Evolutionary conservation across 1,284 basidiomycete species (phyloP).

Genomic region (Melampsora americana): DNA sequence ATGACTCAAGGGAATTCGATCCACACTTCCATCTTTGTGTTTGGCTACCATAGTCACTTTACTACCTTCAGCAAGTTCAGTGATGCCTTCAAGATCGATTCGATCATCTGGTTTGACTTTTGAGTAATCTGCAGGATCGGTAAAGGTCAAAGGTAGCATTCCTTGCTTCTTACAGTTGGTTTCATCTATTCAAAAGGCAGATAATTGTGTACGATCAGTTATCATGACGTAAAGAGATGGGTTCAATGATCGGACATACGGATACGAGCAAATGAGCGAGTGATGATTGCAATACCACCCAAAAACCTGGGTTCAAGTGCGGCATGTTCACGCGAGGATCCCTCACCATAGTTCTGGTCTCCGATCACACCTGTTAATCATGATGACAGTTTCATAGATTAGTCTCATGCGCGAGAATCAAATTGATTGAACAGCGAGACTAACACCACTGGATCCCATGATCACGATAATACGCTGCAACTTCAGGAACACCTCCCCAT

Average conservation of each 20-base stretch:
- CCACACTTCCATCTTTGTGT: conserved; percentile 74
- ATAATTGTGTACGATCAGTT: conserved; percentile 70
- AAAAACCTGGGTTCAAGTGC: conserved; percentile 39
- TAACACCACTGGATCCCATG: conserved; percentile 85
- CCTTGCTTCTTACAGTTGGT: conserved; percentile 97
- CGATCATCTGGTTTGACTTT: conserved; percentile 76
- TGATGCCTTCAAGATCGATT: conserved; percentile 77
- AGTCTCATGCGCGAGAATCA: neutral
- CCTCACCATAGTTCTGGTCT: conserved; percentile 97
- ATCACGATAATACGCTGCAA: conserved; percentile 83
- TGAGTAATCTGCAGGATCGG: conserved; percentile 83
- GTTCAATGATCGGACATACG: conserved; percentile 58
- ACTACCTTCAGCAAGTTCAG: conserved; percentile 80
- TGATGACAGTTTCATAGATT: conserved; percentile 36
- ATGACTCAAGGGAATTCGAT: conserved; percentile 58
- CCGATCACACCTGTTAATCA: conserved; percentile 53
- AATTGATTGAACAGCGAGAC: conserved; percentile 53
- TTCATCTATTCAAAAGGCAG: conserved; percentile 4
- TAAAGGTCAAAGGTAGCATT: conserved; percentile 88
- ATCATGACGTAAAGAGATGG: conserved; percentile 65
- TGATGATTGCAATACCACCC: conserved; percentile 29
- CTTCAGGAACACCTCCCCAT: conserved; percentile 78
- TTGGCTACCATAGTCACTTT: conserved; percentile 75
- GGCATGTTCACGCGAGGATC: conserved; percentile 69
- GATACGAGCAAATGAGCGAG: conserved; percentile 37